Conservation (phyloP, 139 green algal species). For the Pleodorina starrii region DNA sequence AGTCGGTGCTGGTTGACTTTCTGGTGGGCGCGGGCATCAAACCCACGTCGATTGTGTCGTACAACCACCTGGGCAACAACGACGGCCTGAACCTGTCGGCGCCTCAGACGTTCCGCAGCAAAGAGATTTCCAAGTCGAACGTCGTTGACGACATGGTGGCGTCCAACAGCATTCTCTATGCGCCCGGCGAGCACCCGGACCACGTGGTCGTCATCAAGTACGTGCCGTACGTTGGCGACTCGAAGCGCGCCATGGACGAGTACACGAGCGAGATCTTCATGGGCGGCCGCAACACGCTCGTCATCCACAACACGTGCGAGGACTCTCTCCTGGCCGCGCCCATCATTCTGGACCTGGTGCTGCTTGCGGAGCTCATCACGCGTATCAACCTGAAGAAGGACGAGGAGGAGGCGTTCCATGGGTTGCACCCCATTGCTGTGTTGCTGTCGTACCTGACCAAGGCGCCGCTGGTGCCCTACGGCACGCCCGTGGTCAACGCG, state of each 20-base stretch:
- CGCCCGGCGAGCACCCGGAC: constrained; percentile 96
- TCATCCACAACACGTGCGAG: constrained; percentile 99
- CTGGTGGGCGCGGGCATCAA: constrained; percentile 98
- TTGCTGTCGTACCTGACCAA: constrained; percentile 98
- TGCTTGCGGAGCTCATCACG: constrained; percentile 95
- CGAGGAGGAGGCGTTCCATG: constrained; percentile 81
- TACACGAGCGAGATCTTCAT: constrained; percentile 98
- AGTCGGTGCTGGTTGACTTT: constrained; percentile 98
- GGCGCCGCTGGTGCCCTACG: constrained; percentile 89
- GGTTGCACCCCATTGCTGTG: constrained; percentile 94
- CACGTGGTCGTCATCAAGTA: constrained; percentile 99
- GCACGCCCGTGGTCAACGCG: constrained; percentile 97
- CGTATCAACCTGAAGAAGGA: constrained; percentile 92
- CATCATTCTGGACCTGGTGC: constrained; percentile 98
- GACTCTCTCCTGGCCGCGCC: constrained; percentile 97
- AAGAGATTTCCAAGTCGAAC: constrained; percentile 98
- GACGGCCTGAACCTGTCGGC: constrained; percentile 98
- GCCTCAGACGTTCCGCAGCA: constrained; percentile 89
- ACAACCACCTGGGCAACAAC: constrained; percentile 99
- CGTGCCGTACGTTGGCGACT: constrained; percentile 97
- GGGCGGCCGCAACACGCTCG: constrained; percentile 97
- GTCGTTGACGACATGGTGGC: constrained; percentile 99
- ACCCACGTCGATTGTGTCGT: constrained; percentile 97
- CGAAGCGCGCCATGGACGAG: constrained; percentile 99
- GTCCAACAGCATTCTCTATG: constrained; percentile 96